Percentiles rank a stretch among this genome's conserved stretches.
phyloP scores from a whole-genome alignment of 306 rosid species.

The Psophocarpus tetragonolobus region DNA sequence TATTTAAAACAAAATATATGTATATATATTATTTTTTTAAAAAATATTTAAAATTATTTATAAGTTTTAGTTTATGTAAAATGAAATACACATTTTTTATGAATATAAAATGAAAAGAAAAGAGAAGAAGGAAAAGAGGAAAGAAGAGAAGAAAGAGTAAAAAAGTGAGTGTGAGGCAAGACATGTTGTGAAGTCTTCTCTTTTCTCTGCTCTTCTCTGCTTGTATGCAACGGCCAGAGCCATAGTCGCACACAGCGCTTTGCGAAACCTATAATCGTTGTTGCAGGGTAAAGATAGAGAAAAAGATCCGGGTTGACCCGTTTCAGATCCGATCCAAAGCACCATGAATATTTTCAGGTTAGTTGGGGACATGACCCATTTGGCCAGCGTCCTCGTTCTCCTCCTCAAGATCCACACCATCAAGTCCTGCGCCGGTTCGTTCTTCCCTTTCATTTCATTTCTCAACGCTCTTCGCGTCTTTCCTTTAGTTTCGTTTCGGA shows the following conservation, averaged over 20 bases:
- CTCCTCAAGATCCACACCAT: conserved; percentile 97
- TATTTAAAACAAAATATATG: too few relatives aligned
- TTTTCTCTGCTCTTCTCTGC: not conserved
- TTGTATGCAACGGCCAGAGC: not conserved
- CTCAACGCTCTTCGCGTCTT: not conserved
- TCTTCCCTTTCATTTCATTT: not conserved
- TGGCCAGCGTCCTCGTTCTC: conserved; percentile 80
- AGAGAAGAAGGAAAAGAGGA: not conserved
- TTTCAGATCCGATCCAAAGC: conserved; percentile 36
- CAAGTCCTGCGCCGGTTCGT: conserved; percentile 88
- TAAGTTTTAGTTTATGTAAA: too few relatives aligned
- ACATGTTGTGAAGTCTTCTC: not conserved
- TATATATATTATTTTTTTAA: too few relatives aligned
- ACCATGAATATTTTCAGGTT: conserved; percentile 89
- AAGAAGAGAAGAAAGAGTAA: not conserved
- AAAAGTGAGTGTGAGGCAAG: not conserved
- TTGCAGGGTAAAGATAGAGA: not conserved
- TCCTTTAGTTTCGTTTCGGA: not conserved
- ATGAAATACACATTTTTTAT: too few relatives aligned
- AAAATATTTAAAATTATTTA: too few relatives aligned
- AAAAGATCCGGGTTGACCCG: conserved; percentile 26
- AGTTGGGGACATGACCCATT: conserved; percentile 90
- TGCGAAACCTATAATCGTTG: not conserved
- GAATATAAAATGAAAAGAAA: not conserved
- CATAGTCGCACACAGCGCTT: not conserved